Base-by-base conservation (phyloP, 805 yeast genomes). In the Starmera dryadoides region DNA sequence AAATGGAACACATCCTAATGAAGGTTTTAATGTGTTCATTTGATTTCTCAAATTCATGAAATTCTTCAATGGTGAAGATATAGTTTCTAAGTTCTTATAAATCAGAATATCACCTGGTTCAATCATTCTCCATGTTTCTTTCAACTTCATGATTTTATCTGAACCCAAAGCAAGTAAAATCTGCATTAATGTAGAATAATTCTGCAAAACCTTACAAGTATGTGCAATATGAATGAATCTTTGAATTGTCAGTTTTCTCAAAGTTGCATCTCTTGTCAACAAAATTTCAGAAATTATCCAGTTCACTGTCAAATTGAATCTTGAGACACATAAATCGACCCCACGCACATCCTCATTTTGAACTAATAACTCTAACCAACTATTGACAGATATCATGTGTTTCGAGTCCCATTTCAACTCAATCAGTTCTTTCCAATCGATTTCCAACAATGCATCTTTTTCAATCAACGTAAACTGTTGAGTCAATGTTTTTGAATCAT, bases 281-380 rank as follows among this genome's bases (percentile, higher is more conserved):
- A 87, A 59, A 40, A 93, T 76, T 63, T 91, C 96, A 0, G 96
- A 86, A 26, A 86, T 78, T 31, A 89, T 79, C 98, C 98, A 91
- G 50, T 86, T 86, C 6, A 86, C 89, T 65, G 86, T 80, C 42
- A 91, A 64, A 55, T 91, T 89, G 68, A 89, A 93, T 43, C 98
- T 68, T 0, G 94, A 73, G 30, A 87, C 79, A 11, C 86, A 87
- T 35, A 91, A 63, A 45, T 86, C 86, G 29, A 88, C 79, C 0
- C 97, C 96, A n/a, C 80, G 74, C 17, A 68, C 60, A 25, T 63
- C 56, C 49, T 66, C 64, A 49, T 76, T 73, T 56, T 78, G 75
- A 18, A 79, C 73, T 39, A 89, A 65, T 26, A 86, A 69, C 45
- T 78, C 82, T 21, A 88, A 63, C 98, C 98, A 93, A 51, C 93